phyloP scores from a whole-genome alignment of 2,329 filamentous ascomycete species.

The Trichoderma breve region DNA sequence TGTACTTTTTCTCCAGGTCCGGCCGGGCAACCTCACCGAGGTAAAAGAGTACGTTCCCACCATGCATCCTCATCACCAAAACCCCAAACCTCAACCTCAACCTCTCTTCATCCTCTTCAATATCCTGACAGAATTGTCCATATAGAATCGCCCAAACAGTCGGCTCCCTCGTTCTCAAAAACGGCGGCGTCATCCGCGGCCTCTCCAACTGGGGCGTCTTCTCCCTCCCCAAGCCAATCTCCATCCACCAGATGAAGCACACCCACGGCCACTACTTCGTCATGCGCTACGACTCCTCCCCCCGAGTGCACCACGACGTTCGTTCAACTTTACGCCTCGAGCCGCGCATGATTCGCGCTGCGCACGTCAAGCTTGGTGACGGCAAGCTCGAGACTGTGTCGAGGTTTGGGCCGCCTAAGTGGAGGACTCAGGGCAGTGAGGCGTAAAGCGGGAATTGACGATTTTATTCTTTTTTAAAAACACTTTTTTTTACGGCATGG shows the following conservation, averaged over 20 bases:
- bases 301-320: constrained; percentile 70
- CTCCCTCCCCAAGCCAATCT: constrained; percentile 74
- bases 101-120: background rate
- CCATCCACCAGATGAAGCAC: constrained; percentile 80
- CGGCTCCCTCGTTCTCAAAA: constrained; percentile 76
- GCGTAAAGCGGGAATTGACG: constrained; percentile 22
- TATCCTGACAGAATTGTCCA: constrained; percentile 9
- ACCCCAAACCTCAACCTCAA: constrained; percentile 9
- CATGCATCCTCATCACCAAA: background rate
- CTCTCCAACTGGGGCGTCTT: constrained; percentile 95
- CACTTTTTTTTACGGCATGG: background rate
- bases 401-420: constrained; percentile 50
- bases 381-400: constrained; percentile 53
- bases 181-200: constrained; percentile 86
- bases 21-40: constrained; percentile 83
- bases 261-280: constrained; percentile 92
- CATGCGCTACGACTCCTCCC: constrained; percentile 87
- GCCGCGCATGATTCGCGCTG: constrained; percentile 84
- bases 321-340: constrained; percentile 76
- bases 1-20: constrained; percentile 62
- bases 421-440: constrained; percentile 41
- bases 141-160: constrained; percentile 81
- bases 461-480: background rate
- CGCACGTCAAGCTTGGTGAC: constrained; percentile 80
- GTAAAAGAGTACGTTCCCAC: constrained; percentile 79